Conservation (phyloP, 1,139 yeast species). For the Torulaspora globosa region DNA sequence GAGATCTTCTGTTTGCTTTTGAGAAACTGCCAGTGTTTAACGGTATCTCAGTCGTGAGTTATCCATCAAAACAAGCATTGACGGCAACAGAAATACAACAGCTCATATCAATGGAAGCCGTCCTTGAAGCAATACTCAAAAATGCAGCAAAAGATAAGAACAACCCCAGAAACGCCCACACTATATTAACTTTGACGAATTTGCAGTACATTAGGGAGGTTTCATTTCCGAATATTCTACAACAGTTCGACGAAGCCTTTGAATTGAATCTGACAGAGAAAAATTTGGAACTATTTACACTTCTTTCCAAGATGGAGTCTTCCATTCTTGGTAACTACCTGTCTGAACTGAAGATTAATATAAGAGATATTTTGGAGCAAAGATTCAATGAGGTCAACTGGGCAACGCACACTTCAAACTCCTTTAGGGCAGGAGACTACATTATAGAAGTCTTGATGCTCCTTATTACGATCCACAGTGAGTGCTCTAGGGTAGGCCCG, state of each 20-base stretch:
- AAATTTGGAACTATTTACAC: conserved; percentile 42
- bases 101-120: conserved; percentile 47
- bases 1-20: conserved; percentile 36
- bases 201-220: conserved; percentile 45
- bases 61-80: conserved; percentile 45
- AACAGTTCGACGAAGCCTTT: conserved; percentile 47
- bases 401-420: conserved; percentile 40
- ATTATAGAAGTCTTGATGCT: conserved; percentile 50
- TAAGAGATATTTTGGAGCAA: conserved; percentile 46
- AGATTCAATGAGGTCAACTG: conserved; percentile 49
- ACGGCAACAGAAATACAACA: conserved; percentile 48
- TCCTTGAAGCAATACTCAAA: conserved; percentile 49
- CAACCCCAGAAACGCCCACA: conserved; percentile 39
- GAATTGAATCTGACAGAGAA: conserved; percentile 42
- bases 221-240: conserved; percentile 47
- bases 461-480: conserved; percentile 51
- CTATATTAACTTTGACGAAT: conserved; percentile 49
- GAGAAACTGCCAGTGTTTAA: conserved; percentile 40
- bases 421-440: conserved; percentile 45
- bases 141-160: conserved; percentile 41
- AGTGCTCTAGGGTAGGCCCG: conserved; percentile 47
- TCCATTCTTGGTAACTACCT: conserved; percentile 51
- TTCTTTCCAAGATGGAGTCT: conserved; percentile 48
- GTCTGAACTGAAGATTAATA: conserved; percentile 46
- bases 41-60: conserved; percentile 38